These are phyloP conservation scores for Tetrahymena elliotti DNA, from an alignment of 73 alveolate species.

Conservation along the genomic window DNA sequence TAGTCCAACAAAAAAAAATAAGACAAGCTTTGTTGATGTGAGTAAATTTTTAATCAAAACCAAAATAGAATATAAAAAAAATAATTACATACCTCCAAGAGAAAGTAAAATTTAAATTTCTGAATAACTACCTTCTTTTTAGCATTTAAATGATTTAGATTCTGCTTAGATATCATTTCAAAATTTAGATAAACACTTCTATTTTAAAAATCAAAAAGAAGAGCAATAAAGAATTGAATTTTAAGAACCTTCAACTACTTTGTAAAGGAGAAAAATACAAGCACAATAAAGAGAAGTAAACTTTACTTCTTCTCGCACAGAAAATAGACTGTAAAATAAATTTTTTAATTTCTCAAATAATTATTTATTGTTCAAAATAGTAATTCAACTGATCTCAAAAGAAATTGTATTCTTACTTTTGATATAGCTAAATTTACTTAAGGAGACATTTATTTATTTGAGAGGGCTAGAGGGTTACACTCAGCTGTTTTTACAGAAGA, in stretches of 20 bases:
- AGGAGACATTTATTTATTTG: not conserved
- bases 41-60: not conserved
- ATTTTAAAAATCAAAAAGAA: no score
- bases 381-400: not conserved
- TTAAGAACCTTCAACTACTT: not conserved
- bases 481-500: not conserved
- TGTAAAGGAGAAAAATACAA: not conserved
- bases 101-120: not conserved
- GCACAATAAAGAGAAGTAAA: not conserved
- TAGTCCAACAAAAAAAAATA: no score
- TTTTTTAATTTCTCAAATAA: not conserved
- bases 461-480: not conserved
- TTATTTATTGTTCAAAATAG: not conserved
- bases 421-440: not conserved
- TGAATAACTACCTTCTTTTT: not conserved
- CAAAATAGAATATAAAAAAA: no score
- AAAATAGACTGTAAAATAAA: not conserved
- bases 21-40: not conserved
- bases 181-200: not conserved
- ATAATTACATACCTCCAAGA: not conserved
- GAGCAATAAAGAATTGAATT: not conserved
- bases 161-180: not conserved
- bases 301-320: not conserved
- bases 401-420: not conserved
- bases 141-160: not conserved